phyloP scores from a whole-genome alignment of 495 filamentous ascomycete species.

The Margaritispora aquatica region DNA sequence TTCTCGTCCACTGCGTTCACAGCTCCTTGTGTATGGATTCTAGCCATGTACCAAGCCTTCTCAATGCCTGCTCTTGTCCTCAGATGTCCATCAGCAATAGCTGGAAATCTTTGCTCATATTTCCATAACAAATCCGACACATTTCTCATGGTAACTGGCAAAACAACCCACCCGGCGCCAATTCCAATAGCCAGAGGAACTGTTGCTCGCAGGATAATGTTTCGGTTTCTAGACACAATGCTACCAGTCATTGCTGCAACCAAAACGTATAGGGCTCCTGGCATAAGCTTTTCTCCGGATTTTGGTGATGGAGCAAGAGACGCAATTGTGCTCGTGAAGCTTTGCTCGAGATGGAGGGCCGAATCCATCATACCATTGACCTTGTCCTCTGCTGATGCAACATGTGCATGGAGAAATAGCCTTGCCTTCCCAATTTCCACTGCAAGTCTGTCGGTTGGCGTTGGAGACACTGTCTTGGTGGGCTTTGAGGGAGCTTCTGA shows the following conservation, averaged over 20 bases:
- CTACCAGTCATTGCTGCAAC: slow-evolving; percentile 88
- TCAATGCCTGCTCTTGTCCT: slow-evolving; percentile 56
- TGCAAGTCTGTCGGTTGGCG: slow-evolving; percentile 87
- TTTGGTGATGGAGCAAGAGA: slow-evolving; percentile 78
- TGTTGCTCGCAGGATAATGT: slow-evolving; percentile 65
- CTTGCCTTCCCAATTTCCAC: slow-evolving; percentile 72
- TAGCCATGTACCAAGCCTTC: slow-evolving; percentile 60
- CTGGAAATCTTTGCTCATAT: slow-evolving; percentile 82
- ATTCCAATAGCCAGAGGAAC: slow-evolving; percentile 68
- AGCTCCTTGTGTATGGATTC: slow-evolving; percentile 63
- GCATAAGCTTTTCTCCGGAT: slow-evolving; percentile 76
- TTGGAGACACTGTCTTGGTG: slow-evolving; percentile 38
- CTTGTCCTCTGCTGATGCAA: slow-evolving; percentile 62
- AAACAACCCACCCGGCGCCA: slow-evolving; percentile 63
- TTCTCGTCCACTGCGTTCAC: slow-evolving; percentile 70
- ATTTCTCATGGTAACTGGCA: slow-evolving; percentile 79
- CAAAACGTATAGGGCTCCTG: slow-evolving; percentile 81
- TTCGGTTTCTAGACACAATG: slow-evolving; percentile 81
- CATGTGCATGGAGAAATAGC: slow-evolving; percentile 72
- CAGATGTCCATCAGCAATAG: slow-evolving; percentile 71
- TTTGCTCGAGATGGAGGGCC: slow-evolving; percentile 72
- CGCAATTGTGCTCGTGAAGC: slow-evolving; percentile 79
- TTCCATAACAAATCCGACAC: slow-evolving; percentile 76
- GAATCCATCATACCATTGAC: slow-evolving; percentile 71
- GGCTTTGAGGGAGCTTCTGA: neutral